phyloP scores from a whole-genome alignment of 2,329 filamentous ascomycete genomes.

The Fusarium siculi region DNA sequence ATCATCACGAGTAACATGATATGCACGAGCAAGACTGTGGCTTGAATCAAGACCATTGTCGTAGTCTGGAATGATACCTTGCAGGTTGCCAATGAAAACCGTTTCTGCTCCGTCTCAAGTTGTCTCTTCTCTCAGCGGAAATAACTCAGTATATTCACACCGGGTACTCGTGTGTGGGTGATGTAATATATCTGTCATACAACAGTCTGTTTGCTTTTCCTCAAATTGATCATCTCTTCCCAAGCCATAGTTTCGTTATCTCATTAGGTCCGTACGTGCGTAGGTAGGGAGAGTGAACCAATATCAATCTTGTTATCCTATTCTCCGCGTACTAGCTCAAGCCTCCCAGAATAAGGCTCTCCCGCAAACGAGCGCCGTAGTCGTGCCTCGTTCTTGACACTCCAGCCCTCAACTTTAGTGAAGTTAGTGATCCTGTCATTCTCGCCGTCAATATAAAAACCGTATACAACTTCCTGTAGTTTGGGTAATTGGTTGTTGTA shows the following conservation, averaged over 20 bases:
- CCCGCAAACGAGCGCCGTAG: not conserved
- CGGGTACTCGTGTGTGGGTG: not conserved
- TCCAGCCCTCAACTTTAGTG: not conserved
- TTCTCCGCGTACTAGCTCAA: not conserved
- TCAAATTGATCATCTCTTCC: not conserved
- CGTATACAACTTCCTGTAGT: not conserved
- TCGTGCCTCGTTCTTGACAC: not conserved
- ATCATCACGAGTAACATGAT: not conserved
- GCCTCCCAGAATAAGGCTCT: not conserved
- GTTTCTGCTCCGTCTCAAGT: not conserved
- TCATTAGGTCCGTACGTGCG: not conserved
- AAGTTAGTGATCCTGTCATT: not conserved
- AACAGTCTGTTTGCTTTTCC: not conserved
- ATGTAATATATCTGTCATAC: not conserved
- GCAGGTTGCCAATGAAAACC: not conserved
- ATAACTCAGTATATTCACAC: not conserved
- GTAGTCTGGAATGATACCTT: not conserved
- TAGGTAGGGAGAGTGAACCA: not conserved
- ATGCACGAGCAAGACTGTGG: not conserved
- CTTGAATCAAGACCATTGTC: not conserved
- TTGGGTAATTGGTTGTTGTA: not conserved
- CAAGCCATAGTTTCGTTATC: not conserved
- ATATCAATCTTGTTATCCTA: not conserved
- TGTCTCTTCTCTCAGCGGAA: not conserved
- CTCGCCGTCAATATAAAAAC: not conserved